These are phyloP conservation scores for Plasmodium gaboni DNA, from an alignment of 169 alveolate genomes.

Conservation along the genomic window DNA sequence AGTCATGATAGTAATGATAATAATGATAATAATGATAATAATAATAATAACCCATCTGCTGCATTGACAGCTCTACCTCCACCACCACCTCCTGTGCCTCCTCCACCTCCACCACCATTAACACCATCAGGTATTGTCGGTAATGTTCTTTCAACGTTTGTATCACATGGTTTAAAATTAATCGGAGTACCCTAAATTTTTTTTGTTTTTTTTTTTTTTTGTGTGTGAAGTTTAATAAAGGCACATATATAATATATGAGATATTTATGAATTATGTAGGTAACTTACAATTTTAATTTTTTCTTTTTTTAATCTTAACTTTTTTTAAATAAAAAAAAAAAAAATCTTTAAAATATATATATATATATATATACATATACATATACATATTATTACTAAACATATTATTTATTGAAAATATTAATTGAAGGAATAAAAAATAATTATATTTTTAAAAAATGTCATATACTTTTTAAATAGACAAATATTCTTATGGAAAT, in stretches of 20 bases:
- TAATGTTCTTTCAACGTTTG: conserved; percentile 36
- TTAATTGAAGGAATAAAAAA: too few relatives aligned
- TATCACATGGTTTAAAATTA: conserved; percentile 25
- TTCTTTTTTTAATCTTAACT: conserved; percentile 3
- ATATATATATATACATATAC: too few relatives aligned
- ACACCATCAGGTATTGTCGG: conserved; percentile 53
- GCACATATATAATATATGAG: too few relatives aligned
- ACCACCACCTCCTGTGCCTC: conserved; percentile 43
- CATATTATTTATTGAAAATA: too few relatives aligned
- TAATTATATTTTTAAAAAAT: too few relatives aligned
- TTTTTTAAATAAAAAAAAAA: too few relatives aligned
- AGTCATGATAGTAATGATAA: not conserved
- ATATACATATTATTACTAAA: too few relatives aligned
- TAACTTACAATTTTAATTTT: not conserved
- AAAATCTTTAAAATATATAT: too few relatives aligned
- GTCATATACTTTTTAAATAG: too few relatives aligned
- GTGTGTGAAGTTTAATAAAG: too few relatives aligned
- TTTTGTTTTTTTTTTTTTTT: not conserved
- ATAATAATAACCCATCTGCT: not conserved
- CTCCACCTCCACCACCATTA: conserved; percentile 10
- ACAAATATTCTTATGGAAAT: too few relatives aligned
- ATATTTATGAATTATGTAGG: too few relatives aligned
- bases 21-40: not conserved
- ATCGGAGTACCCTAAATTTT: conserved; percentile 13
- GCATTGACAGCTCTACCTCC: conserved; percentile 51